Base-by-base conservation (phyloP, 306 rosid genomes). In the Ziziphus jujuba region DNA sequence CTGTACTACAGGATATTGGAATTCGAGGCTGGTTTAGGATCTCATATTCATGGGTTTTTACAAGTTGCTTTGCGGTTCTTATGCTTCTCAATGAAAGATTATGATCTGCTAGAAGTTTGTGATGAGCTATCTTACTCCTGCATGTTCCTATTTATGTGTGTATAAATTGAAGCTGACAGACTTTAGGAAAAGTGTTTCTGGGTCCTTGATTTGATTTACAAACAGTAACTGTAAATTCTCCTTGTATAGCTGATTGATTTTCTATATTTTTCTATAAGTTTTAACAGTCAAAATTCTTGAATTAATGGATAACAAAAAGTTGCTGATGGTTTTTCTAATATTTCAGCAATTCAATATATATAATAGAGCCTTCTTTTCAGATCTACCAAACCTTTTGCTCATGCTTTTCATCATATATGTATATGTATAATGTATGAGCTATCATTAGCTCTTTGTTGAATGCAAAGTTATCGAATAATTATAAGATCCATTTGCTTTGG, bases 1-100 rank as follows among this genome's bases (percentile, higher is more conserved):
- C 43, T 24, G 25, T 53, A 0, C 56, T 65, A 50, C 88, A 92
- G 98, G 85, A 74, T 10, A 59, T 80, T 70, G 87, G 86, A 24
- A 31, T 72, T 70, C 53, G 59, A 52, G 70, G 77, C 31, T 79
- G 74, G 80, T 61, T 83, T 75, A 87, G 81, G 19, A 66, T 82
- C 19, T 83, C 87, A 22, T 77, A 72, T 66, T 36, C 71, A 3
- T 75, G 84, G 97, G 77, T 74, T 33, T 72, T 78, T 47, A 72
- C 96, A 33, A 79, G 75, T 52, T 84, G 90, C 48, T 58, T 61
- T 25, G 83, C 81, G 24, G 21, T 72, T 72, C 69, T 85, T 74
- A 4, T 28, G 33, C 67, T 92, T 68, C 61, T 92, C 22, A 20
- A 75, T 47, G 66, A 75, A 49, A 63, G 80, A 24, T 79, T 66